Evolutionary conservation across 2,329 filamentous ascomycete genomes (phyloP).

Genomic region (Colletotrichum phormii): DNA sequence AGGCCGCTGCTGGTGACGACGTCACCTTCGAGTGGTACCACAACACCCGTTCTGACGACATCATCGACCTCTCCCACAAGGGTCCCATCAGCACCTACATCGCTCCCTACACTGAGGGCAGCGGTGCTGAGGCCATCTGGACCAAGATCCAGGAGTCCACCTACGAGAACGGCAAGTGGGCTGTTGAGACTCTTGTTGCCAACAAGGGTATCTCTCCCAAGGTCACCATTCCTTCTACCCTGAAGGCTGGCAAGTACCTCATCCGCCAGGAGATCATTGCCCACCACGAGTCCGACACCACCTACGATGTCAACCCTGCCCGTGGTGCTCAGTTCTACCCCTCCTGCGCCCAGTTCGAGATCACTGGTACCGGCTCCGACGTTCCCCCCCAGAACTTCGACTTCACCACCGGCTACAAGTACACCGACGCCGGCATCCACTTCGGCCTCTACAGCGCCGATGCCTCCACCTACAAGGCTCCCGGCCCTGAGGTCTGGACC

Average conservation of each 20-base stretch:
- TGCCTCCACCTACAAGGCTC: constrained; percentile 46
- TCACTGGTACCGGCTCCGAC: constrained; percentile 65
- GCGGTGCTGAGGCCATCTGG: constrained; percentile 64
- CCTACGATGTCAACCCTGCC: constrained; percentile 44
- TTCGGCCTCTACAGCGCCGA: constrained; percentile 66
- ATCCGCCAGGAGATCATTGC: constrained; percentile 67
- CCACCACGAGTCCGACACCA: constrained; percentile 57
- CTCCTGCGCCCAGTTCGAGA: constrained; percentile 69
- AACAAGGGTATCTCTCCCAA: constrained; percentile 59
- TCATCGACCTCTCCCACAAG: constrained; percentile 64
- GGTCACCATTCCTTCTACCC: constrained; percentile 57
- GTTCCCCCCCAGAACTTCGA: constrained; percentile 56
- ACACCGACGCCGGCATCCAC: constrained; percentile 66
- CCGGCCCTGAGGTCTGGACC: constrained; percentile 49
- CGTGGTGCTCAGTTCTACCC: constrained; percentile 67
- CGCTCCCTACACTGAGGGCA: constrained; percentile 53
- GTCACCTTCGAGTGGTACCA: constrained; percentile 64
- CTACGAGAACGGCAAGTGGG: constrained; percentile 54
- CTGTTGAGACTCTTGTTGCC: constrained; percentile 57
- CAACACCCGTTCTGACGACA: constrained; percentile 61
- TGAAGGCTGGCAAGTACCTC: constrained; percentile 64
- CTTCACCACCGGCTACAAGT: constrained; percentile 66
- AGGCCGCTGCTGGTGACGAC: constrained; percentile 59
- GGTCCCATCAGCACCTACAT: constrained; percentile 67
- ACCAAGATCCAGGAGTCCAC: constrained; percentile 55